These are phyloP conservation scores for Cocos nucifera DNA, from an alignment of 176 grass and related monocot genomes.

Conservation along the genomic window DNA sequence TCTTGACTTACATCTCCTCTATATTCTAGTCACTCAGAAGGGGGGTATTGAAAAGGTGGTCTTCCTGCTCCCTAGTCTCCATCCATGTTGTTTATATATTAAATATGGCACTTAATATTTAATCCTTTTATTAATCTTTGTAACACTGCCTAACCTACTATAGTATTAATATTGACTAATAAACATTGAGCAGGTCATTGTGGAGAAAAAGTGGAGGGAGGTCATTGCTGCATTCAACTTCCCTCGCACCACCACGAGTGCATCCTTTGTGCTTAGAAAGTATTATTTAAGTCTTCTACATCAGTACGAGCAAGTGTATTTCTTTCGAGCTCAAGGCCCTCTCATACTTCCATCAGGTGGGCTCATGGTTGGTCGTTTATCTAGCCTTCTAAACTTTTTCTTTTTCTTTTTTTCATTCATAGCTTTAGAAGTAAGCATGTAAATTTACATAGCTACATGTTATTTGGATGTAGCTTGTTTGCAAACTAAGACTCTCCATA, in stretches of 20 bases:
- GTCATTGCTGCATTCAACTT: conserved; percentile 49
- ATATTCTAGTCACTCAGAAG: conserved; percentile 39
- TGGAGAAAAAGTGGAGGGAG: conserved; percentile 54
- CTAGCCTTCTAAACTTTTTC: no score
- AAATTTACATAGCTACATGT: no score
- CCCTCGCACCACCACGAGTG: conserved; percentile 41
- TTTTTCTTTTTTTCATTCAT: no score
- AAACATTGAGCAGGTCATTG: conserved; percentile 19
- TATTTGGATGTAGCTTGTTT: no score
- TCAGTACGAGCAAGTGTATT: conserved; percentile 55
- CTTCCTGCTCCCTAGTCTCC: neutral
- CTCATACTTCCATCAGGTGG: conserved; percentile 35
- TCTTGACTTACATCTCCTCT: conserved; percentile 46
- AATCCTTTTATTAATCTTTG: no score
- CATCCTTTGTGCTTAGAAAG: conserved; percentile 50
- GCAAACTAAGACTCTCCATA: no score
- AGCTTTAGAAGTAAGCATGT: no score
- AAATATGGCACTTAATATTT: no score
- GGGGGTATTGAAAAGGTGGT: conserved; percentile 51
- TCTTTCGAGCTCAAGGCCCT: conserved; percentile 33
- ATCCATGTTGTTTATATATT: no score
- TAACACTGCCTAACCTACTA: no score
- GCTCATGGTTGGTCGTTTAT: no score
- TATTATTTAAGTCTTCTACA: conserved; percentile 44
- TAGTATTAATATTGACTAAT: no score